Base-by-base conservation (phyloP, 495 filamentous ascomycete genomes). In the Lasiosphaeriaceae sp. region DNA sequence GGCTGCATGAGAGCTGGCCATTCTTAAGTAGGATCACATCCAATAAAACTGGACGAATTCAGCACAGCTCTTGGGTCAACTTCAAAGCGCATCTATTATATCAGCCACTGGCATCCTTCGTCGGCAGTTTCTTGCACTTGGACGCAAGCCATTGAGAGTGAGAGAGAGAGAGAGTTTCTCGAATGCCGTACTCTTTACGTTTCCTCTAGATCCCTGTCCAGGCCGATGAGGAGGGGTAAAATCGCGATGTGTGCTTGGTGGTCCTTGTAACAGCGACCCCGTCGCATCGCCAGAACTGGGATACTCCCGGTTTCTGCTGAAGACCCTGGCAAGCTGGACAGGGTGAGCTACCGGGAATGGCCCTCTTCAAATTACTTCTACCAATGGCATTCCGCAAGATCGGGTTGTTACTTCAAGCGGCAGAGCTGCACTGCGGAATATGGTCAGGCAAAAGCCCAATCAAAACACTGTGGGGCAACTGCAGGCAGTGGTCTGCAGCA, bases 251-350 rank as follows among this genome's bases (percentile, higher is more conserved):
- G 41, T n/a, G n/a, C n/a, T n/a, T 11, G 55, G 24, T 9, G 12
- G 45, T 14, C 41, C 55, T 51, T 57, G 55, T 47, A 39, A 52
- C 55, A 29, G 47, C 22, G 55, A 31, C 44, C 43, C 52, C 43
- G 23, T 31, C 24, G 11, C 21, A 47, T 43, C 22, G 2, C 46
- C 21, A 26, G 34, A 50, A 50, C 47, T 45, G 47, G 47, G 54
- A 44, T 56, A 17, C n/a, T 43, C 52, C 54, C 21, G 39, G 55
- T 16, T 43, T n/a, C n/a, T n/a, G n/a, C 39, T 17, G 1, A 14
- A n/a, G n/a, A 43, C 39, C 39, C 12, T 43, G 12, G 39, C 9
- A n/a, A 34, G 45, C 41, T 21, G 55, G 41, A 48, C 48, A 35
- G 47, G 45, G 17, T 21, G 55, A 39, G 55, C 48, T 20, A 52